phyloP scores from a whole-genome alignment of 176 grass and related monocot species.

The Puccinellia tenuiflora region DNA sequence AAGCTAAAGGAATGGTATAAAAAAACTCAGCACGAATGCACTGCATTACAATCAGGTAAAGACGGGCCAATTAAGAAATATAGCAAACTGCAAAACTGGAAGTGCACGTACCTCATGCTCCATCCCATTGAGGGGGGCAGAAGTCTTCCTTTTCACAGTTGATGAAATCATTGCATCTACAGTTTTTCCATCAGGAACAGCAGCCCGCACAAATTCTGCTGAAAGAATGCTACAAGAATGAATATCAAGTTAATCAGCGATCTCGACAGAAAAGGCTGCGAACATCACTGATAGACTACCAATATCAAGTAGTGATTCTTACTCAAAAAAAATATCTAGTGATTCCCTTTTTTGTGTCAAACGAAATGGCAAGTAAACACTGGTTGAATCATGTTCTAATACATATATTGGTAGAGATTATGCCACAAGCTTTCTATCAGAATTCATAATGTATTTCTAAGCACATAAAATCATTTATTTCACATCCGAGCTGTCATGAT shows the following conservation, averaged over 20 bases:
- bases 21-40: background rate
- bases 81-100: constrained; percentile 6
- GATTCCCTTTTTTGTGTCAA: background rate
- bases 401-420: background rate
- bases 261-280: background rate
- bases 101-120: constrained; percentile 64
- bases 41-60: constrained; percentile 11
- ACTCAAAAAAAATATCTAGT: too few relatives aligned
- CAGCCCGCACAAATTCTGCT: constrained; percentile 95
- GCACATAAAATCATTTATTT: background rate
- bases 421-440: background rate
- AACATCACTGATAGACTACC: background rate
- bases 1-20: background rate
- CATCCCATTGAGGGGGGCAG: constrained; percentile 54
- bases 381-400: background rate
- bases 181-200: constrained; percentile 80
- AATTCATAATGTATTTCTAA: background rate
- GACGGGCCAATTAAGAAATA: background rate
- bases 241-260: constrained; percentile 70
- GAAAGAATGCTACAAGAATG: constrained; percentile 99
- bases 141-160: constrained; percentile 57
- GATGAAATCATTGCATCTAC: constrained; percentile 71
- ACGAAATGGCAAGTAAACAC: constrained; percentile 6
- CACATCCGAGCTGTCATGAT: background rate
- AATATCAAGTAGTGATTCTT: background rate